phyloP scores from a whole-genome alignment of 2,329 filamentous ascomycete genomes.

The Parastagonospora nodorum region DNA sequence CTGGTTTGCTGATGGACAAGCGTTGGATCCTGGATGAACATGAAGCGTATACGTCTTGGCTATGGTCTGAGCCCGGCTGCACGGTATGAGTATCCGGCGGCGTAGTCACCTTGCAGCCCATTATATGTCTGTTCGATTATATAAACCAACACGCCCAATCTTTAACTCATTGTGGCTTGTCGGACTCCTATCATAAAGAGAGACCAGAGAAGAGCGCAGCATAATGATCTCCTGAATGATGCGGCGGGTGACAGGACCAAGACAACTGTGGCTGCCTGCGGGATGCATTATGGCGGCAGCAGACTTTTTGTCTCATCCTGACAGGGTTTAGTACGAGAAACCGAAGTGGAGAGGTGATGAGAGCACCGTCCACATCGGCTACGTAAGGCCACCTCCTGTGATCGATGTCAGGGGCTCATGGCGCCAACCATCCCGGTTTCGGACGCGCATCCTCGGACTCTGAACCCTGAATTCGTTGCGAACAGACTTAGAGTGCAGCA shows the following conservation, averaged over 20 bases:
- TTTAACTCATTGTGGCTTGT: not conserved
- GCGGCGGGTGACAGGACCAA: not conserved
- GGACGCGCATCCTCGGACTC: not conserved
- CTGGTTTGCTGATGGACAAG: slow-evolving; percentile 2
- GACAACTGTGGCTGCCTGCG: slow-evolving; percentile 11
- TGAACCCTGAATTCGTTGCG: not conserved
- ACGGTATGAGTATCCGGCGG: slow-evolving; percentile 23
- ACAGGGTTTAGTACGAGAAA: slow-evolving; percentile 10
- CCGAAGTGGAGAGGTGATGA: slow-evolving; percentile 6
- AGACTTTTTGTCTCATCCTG: slow-evolving; percentile 12
- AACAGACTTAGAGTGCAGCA: not conserved
- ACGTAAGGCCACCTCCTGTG: not conserved
- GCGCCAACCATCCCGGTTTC: slow-evolving; percentile 1
- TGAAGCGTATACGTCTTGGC: not conserved
- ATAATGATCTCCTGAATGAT: not conserved
- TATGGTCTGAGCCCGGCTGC: slow-evolving; percentile 13
- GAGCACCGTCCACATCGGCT: slow-evolving; percentile 10
- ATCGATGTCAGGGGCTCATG: slow-evolving; percentile 13
- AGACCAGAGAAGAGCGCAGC: not conserved
- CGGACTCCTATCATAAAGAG: not conserved
- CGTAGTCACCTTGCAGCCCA: not conserved
- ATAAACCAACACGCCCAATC: not conserved
- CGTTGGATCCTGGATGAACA: not conserved
- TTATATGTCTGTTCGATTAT: not conserved
- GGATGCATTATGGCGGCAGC: slow-evolving; percentile 7